Base-by-base conservation (phyloP, 805 yeast species). In the Candida ovalis region DNA sequence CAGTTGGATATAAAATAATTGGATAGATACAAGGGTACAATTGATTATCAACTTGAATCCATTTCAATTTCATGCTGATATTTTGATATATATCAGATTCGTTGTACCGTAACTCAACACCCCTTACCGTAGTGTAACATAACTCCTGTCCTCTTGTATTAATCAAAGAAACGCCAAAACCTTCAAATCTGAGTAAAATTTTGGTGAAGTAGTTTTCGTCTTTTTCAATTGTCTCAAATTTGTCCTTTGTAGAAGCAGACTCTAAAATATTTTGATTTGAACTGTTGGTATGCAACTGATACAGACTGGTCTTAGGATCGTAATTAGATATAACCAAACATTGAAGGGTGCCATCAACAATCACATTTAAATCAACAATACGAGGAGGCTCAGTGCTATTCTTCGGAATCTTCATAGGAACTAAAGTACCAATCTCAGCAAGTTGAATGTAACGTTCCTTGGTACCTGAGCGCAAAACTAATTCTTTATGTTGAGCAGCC, bases 331-430 rank as follows among this genome's bases (percentile, higher is more conserved):
- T 84, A 4, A 89, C 85, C 53, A 94, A 75, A 0, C 96, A 84
- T 66, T 89, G 97, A 1, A 91, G 82, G 0, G 97, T 96, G 0
- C 98, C 99, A 71, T 94, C 98, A 0, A 97, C 98, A 38, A 89
- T 84, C 17, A 94, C 97, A 61, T 90, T 88, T 57, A 95, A 70
- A 57, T 90, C 97, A 25, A 89, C 91, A 48, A 86, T 82, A 0
- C 68, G 69, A 10, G 71, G 70, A 2, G 48, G 37, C 19, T 69
- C 74, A 18, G 59, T 64, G 4, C 64, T 59, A 0, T 73, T 67
- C 1, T 74, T 70, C 1, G 89, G 85, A 32, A 92, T 62, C 55
- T 87, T 78, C 81, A 92, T 87, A 0, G 98, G 98, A 51, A 84
- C 82, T 52, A 90, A 72, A 50, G 85, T 85, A 22, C 99, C 99